A percentile compares a stretch with the other conserved stretches of the same genome.
Conservation (phyloP, 1,284 basidiomycete genomes). For the Tremellales sp. region DNA sequence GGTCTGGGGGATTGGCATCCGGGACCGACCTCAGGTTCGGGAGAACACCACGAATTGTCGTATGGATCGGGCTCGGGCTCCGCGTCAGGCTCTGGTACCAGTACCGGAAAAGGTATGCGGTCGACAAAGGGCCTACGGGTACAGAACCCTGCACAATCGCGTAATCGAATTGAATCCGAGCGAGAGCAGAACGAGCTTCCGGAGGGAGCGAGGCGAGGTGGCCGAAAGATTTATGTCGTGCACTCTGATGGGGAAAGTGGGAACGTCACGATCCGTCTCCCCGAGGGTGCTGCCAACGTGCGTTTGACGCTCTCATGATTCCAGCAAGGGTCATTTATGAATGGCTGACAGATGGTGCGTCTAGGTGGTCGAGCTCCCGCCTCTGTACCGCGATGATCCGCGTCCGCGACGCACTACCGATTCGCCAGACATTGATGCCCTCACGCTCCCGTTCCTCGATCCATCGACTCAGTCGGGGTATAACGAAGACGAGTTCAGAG, state of each 20-base stretch:
- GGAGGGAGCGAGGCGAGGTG: background rate
- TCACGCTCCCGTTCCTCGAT: conserved; percentile 1
- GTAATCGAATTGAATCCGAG: too few relatives aligned
- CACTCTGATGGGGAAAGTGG: conserved; percentile 26
- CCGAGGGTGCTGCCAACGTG: conserved; percentile 13
- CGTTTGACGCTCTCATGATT: too few relatives aligned
- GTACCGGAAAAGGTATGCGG: background rate
- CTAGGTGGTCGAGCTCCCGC: conserved; percentile 27
- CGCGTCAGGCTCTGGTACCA: background rate
- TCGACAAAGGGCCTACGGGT: too few relatives aligned
- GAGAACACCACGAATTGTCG: too few relatives aligned
- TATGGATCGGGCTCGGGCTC: background rate
- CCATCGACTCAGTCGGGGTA: background rate
- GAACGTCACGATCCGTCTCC: conserved; percentile 27
- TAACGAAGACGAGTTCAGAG: conserved; percentile 20
- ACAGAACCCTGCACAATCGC: too few relatives aligned
- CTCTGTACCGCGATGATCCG: conserved; percentile 14
- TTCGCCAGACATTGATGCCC: background rate
- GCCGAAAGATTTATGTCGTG: conserved; percentile 28
- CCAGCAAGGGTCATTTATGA: background rate
- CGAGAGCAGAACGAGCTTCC: too few relatives aligned
- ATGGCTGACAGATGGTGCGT: background rate
- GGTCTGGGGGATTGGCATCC: background rate
- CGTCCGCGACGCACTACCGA: background rate
- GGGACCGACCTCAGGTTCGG: too few relatives aligned